A percentile compares a stretch with the other conserved stretches of the same genome.
Evolutionary conservation across 306 rosid species (phyloP).

Genomic region (Geum urbanum): DNA sequence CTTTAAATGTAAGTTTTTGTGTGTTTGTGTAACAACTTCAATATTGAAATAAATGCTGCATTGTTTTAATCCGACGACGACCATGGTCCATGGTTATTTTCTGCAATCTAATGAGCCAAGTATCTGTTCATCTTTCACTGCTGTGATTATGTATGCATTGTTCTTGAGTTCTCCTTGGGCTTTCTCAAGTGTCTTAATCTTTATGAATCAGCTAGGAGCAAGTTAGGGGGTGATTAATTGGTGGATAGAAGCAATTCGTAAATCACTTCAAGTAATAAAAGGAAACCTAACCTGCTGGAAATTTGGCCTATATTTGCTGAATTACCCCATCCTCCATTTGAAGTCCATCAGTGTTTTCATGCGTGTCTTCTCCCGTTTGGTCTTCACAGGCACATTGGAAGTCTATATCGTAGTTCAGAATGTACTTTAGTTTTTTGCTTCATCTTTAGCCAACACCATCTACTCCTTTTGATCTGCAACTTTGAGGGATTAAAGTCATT

Average conservation of each 20-base stretch:
- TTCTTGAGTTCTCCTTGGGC: background rate
- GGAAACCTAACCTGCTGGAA: background rate
- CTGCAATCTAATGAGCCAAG: background rate
- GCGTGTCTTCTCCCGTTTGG: background rate
- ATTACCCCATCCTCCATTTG: background rate
- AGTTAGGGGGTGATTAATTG: too few relatives aligned
- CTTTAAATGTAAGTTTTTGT: slow-evolving; percentile 14
- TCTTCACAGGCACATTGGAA: background rate
- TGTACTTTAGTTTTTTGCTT: slow-evolving; percentile 4
- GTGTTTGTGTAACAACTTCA: slow-evolving; percentile 15
- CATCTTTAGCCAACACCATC: slow-evolving; percentile 15
- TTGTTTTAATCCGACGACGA: slow-evolving; percentile 9
- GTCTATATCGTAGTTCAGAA: slow-evolving; percentile 2
- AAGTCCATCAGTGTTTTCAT: slow-evolving; percentile 9
- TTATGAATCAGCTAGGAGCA: too few relatives aligned
- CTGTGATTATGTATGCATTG: background rate
- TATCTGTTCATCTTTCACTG: background rate
- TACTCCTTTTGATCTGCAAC: background rate
- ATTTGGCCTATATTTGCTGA: background rate
- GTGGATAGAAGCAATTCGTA: too few relatives aligned
- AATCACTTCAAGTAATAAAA: too few relatives aligned
- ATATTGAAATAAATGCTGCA: slow-evolving; percentile 5
- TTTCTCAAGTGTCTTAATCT: too few relatives aligned
- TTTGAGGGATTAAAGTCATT: slow-evolving; percentile 15
- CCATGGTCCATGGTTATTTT: background rate